Conservation (phyloP, 179 eudicot genomes). For the Silene vulgaris region DNA sequence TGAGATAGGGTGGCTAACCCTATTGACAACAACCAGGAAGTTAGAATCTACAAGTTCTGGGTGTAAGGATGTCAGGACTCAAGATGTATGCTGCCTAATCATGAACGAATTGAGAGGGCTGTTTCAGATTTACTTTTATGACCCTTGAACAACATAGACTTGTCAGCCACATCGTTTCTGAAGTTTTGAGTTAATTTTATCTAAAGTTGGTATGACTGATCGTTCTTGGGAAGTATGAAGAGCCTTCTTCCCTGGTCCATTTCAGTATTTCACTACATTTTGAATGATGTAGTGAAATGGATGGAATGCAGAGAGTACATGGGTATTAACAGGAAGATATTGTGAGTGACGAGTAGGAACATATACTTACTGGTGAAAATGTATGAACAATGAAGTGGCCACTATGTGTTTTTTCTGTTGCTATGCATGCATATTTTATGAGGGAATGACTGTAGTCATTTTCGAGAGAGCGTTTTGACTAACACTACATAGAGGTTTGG, state of each 20-base stretch:
- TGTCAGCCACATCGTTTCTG: not conserved
- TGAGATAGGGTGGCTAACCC: not conserved
- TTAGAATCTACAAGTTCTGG: not conserved
- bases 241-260: not conserved
- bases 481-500: not conserved
- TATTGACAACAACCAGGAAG: not conserved
- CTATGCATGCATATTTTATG: slow-evolving; percentile 2
- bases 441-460: not conserved
- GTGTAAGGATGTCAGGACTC: not conserved
- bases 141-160: not conserved
- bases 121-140: slow-evolving; percentile 1
- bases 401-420: not conserved
- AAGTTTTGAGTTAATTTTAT: not conserved
- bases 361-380: not conserved
- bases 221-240: slow-evolving; percentile 7
- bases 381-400: not conserved
- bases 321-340: not conserved
- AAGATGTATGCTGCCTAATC: not conserved
- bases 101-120: not conserved
- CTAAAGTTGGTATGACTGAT: not conserved
- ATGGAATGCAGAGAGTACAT: not conserved
- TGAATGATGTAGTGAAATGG: not conserved
- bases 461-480: not conserved
- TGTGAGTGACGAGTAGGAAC: not conserved
- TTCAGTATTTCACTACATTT: not conserved